Evolutionary conservation across 1,284 basidiomycete species (phyloP), one percentile per base, ranked within the genome.

Genomic region (Ceratobasidium sp.): DNA sequence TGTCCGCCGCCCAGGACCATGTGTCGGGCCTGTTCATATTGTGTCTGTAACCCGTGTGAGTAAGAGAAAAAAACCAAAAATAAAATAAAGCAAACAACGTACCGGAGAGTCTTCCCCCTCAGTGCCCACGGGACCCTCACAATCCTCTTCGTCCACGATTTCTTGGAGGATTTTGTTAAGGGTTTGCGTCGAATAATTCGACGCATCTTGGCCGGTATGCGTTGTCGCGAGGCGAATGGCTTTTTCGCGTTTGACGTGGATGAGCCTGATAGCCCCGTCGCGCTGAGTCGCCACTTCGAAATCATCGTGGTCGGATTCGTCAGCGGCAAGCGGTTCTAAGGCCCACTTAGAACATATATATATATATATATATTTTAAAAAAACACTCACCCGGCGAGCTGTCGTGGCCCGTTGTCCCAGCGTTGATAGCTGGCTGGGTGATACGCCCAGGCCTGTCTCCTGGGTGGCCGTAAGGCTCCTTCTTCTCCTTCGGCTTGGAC

Each of bases 91-190:
- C 1, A 2, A 44, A 33, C 40, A 44, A 5, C 70, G 18, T 61
- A 72, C 70, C 44, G 58, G 70, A 72, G 70, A 56, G 49, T 42
- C 49, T 1, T 58, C 70, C 70, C 70, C 70, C 70, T 60, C 42
- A 72, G 33, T 1, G 7, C 53, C 66, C 66, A 68, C 18, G 49
- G 66, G 49, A 28, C 26, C 49, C 49, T 10, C 33, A 68, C 13
- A 4, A n/a, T 6, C 28, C 15, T 58, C 63, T 46, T 66, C n/a
- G 10, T 7, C 42, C 9, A n/a, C 1, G 40, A 60, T 28, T 28
- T 23, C 2, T 13, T n/a, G 42, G 23, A 61, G 70, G 4, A 72
- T 10, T 20, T 15, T 49, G n/a, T 72, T 0, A 42, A 72, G 56
- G 20, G 40, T 49, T 39, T 49, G 46, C 3, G 9, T 7, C 12